These are phyloP conservation scores for Dryadomyces sulphureus DNA, from an alignment of 2,329 filamentous ascomycete genomes.

Conservation along the genomic window DNA sequence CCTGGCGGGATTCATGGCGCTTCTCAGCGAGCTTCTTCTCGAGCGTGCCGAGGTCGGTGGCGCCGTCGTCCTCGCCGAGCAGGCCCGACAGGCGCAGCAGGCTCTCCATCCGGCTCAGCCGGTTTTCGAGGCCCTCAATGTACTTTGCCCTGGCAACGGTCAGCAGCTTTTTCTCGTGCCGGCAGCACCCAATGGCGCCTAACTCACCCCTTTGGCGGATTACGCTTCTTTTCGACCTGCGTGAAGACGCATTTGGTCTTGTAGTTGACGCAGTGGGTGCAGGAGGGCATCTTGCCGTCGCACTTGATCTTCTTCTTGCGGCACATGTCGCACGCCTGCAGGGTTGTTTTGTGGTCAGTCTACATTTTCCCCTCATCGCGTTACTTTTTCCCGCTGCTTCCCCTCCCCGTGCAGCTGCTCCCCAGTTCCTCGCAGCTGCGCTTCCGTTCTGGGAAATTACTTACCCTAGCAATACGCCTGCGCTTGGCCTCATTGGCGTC, in stretches of 20 bases:
- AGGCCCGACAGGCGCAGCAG: slow-evolving; percentile 75
- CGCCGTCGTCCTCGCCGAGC: slow-evolving; percentile 72
- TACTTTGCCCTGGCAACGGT: slow-evolving; percentile 63
- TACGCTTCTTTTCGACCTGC: slow-evolving; percentile 96
- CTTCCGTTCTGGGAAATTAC: slow-evolving; percentile 15
- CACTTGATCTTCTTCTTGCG: slow-evolving; percentile 97
- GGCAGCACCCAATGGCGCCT: neutral
- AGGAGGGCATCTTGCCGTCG: slow-evolving; percentile 88
- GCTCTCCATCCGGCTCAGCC: slow-evolving; percentile 90
- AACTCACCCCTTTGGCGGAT: slow-evolving; percentile 82
- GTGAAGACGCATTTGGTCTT: slow-evolving; percentile 97
- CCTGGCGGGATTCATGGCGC: slow-evolving; percentile 32
- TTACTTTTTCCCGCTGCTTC: neutral
- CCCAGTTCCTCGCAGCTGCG: too few species aligned
- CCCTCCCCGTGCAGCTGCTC: too few species aligned
- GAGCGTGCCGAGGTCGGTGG: slow-evolving; percentile 74
- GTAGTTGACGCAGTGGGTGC: slow-evolving; percentile 93
- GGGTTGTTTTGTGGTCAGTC: neutral
- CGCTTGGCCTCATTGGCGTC: slow-evolving; percentile 73
- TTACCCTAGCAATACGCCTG: slow-evolving; percentile 73
- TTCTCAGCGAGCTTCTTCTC: slow-evolving; percentile 58
- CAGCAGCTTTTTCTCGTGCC: neutral
- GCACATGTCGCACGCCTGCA: slow-evolving; percentile 86
- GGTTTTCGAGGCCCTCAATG: slow-evolving; percentile 90
- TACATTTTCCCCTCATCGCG: neutral